Evolutionary conservation across 2,329 filamentous ascomycete species (phyloP).

Genomic region (Aureobasidium lini): DNA sequence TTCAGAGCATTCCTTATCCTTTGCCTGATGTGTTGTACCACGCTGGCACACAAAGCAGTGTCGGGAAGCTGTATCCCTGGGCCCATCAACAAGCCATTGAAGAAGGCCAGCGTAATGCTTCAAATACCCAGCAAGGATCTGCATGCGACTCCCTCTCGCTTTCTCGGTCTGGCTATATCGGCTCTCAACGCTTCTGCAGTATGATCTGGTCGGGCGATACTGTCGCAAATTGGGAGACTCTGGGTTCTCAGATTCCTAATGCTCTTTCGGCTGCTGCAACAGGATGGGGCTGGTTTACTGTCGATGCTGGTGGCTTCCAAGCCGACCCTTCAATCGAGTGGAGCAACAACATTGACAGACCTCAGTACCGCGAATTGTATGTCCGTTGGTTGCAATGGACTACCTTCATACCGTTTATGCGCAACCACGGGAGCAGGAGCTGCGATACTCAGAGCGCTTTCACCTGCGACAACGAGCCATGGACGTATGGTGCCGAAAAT

Average conservation of each 20-base stretch:
- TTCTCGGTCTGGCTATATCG: slow-evolving; percentile 26
- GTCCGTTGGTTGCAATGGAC: slow-evolving; percentile 28
- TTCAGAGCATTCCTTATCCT: slow-evolving; percentile 26
- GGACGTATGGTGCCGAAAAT: slow-evolving; percentile 25
- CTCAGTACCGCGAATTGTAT: slow-evolving; percentile 25
- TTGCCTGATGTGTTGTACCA: slow-evolving; percentile 25
- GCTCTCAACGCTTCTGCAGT: slow-evolving; percentile 26
- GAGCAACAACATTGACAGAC: slow-evolving; percentile 26
- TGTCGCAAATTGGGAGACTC: slow-evolving; percentile 24
- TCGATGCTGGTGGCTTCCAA: slow-evolving; percentile 27
- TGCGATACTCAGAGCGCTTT: slow-evolving; percentile 27
- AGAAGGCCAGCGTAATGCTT: slow-evolving; percentile 25
- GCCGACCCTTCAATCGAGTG: slow-evolving; percentile 28
- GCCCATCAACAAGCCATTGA: slow-evolving; percentile 26
- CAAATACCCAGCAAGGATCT: slow-evolving; percentile 20
- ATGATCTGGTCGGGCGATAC: slow-evolving; percentile 29
- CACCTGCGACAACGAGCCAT: slow-evolving; percentile 31
- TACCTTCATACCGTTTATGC: slow-evolving; percentile 27
- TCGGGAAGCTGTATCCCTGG: slow-evolving; percentile 27
- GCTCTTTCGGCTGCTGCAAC: slow-evolving; percentile 24
- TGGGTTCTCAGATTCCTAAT: slow-evolving; percentile 23
- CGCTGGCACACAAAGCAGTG: slow-evolving; percentile 24
- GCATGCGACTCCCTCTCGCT: slow-evolving; percentile 24
- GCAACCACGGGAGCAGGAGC: slow-evolving; percentile 24
- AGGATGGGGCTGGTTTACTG: slow-evolving; percentile 26